Evolutionary conservation across 2,329 filamentous ascomycete genomes (phyloP), one percentile per base, ranked within the genome.

Genomic region (Nannizziopsis arthrosporioides): DNA sequence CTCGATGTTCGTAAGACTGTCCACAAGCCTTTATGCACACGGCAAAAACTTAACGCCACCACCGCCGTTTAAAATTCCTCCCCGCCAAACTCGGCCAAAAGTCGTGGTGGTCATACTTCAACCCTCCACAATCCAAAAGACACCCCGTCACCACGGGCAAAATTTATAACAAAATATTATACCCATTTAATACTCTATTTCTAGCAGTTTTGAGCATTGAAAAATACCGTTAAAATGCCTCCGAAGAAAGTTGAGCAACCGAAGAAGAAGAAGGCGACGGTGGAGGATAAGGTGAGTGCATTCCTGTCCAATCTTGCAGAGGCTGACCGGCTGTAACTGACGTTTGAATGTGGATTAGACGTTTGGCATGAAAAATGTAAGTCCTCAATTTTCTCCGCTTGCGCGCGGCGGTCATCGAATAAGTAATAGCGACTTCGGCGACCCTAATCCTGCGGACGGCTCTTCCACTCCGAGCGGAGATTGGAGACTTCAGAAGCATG

Each of bases 311-410:
- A 12, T 10, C 11, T 18, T 30, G 15, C 14, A 27, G 40, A 17
- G 42, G 27, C 42, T 18, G n/a, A 7, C 14, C 36, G 18, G 22
- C 34, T 15, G 32, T 40, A 47, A 50, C 56, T 61, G 48, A 60
- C 49, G 39, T 38, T 43, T 50, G 9, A 39, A 32, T 37, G 22
- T 35, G 41, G 15, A 47, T 11, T 51, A 75, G 73, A 94, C 92
- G 42, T 98, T 98, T 75, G 92, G 92, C 60, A 96, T 98, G 92
- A 98, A 98, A 73, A 98, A 98, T 65, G 73, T 53, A 41, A 53
- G 51, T 75, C 68, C 58, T 31, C 22, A 46, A 11, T 40, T 34
- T 43, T 32, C 37, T 42, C 40, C 40, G 40, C 46, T 17, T 37
- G 7, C 46, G 36, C 15, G 31, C 48, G 48, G 31, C 45, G 37